These are phyloP conservation scores for Pneumocystis wakefieldiae DNA, from an alignment of 1,139 yeast genomes.

Conservation along the genomic window DNA sequence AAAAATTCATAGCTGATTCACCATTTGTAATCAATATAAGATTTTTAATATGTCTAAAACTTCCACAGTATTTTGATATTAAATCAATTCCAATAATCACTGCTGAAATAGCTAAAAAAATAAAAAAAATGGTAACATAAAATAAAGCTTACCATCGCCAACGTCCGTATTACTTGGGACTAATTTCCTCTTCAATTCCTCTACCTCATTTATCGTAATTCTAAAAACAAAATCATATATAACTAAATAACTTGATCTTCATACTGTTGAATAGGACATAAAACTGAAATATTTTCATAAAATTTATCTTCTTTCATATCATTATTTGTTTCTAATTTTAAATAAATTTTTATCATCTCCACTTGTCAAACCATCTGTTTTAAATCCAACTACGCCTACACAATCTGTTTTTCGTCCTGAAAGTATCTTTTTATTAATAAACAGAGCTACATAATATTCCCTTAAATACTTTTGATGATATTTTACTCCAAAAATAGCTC, in stretches of 20 bases:
- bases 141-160: conserved; percentile 17
- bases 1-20: conserved; percentile 14
- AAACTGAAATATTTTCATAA: conserved; percentile 13
- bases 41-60: conserved; percentile 25
- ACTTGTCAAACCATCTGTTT: conserved; percentile 20
- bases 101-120: conserved; percentile 18
- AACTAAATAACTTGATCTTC: not conserved
- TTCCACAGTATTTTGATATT: conserved; percentile 22
- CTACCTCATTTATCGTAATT: conserved; percentile 20
- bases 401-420: conserved; percentile 44
- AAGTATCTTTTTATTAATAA: conserved; percentile 18
- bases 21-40: conserved; percentile 37
- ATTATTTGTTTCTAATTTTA: conserved; percentile 10
- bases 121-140: not conserved
- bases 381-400: conserved; percentile 34
- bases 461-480: conserved; percentile 30
- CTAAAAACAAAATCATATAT: not conserved
- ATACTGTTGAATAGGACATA: conserved; percentile 12
- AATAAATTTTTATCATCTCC: conserved; percentile 1
- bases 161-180: conserved; percentile 20
- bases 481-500: conserved; percentile 31
- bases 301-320: conserved; percentile 8
- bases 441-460: not conserved
- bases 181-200: conserved; percentile 17
- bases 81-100: conserved; percentile 23